These are phyloP conservation scores for Amphicarpaea edgeworthii DNA, from an alignment of 306 rosid genomes.

Conservation along the genomic window DNA sequence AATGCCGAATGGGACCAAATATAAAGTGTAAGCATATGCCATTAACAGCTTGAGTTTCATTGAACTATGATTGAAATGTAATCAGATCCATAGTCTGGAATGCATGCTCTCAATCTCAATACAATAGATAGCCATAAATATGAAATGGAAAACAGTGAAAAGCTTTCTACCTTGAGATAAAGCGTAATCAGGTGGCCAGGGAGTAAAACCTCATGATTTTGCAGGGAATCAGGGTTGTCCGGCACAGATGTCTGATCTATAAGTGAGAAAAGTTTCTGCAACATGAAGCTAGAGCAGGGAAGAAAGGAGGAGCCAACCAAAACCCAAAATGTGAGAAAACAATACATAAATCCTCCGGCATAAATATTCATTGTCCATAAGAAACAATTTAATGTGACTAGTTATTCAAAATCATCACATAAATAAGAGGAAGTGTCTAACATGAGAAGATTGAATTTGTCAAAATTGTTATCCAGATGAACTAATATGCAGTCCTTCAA, in stretches of 20 bases:
- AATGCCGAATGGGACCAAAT: background rate
- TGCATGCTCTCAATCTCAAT: background rate
- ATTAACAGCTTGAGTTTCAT: slow-evolving; percentile 10
- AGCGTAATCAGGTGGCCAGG: slow-evolving; percentile 93
- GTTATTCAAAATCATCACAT: slow-evolving; percentile 21
- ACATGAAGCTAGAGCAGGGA: slow-evolving; percentile 70
- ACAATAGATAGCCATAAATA: background rate
- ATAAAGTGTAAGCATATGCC: slow-evolving; percentile 13
- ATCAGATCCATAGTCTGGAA: slow-evolving; percentile 13
- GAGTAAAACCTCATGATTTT: slow-evolving; percentile 91
- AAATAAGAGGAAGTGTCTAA: slow-evolving; percentile 52
- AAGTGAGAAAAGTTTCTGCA: slow-evolving; percentile 96
- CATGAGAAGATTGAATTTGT: slow-evolving; percentile 95
- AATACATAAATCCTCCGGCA: slow-evolving; percentile 35
- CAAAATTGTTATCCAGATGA: slow-evolving; percentile 79
- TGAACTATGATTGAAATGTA: slow-evolving; percentile 9
- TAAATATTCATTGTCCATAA: background rate
- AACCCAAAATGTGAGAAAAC: slow-evolving; percentile 38
- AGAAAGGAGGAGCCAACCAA: slow-evolving; percentile 27
- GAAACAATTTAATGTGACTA: slow-evolving; percentile 18
- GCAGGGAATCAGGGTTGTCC: slow-evolving; percentile 93
- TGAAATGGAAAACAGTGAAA: background rate
- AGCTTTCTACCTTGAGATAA: slow-evolving; percentile 81
- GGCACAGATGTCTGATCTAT: slow-evolving; percentile 85
- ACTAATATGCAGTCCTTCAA: slow-evolving; percentile 76